phyloP scores from a whole-genome alignment of 768 basidiomycete genomes.

The Heimioporus sp. region DNA sequence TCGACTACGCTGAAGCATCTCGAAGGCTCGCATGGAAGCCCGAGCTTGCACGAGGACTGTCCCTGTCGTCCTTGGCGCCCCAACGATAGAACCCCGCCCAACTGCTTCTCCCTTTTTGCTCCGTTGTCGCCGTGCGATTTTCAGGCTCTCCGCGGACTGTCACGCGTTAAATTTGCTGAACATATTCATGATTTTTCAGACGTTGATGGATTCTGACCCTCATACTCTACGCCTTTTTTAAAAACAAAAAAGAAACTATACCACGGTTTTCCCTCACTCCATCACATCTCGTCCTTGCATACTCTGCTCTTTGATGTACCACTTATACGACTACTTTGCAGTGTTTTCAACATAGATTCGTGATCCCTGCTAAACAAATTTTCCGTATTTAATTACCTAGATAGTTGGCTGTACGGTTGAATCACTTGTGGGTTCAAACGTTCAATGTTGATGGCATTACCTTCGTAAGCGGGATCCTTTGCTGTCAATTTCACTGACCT shows the following conservation, averaged over 20 bases:
- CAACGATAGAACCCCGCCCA: conserved; percentile 38
- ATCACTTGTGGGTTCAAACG: conserved; percentile 4
- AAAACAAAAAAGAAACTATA: conserved; percentile 30
- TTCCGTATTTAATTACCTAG: conserved; percentile 27
- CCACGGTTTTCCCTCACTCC: conserved; percentile 18
- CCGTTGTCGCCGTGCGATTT: conserved; percentile 11
- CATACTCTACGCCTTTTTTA: conserved; percentile 25
- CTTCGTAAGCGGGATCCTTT: conserved; percentile 23
- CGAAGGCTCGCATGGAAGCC: conserved; percentile 77
- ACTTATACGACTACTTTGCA: conserved; percentile 17
- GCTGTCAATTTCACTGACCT: conserved; percentile 14
- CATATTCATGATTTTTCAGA: conserved; percentile 18
- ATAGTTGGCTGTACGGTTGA: conserved; percentile 19
- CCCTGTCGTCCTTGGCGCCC: conserved; percentile 67
- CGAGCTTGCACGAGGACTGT: conserved; percentile 78
- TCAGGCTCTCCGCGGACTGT: conserved; percentile 8
- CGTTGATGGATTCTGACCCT: conserved; percentile 18
- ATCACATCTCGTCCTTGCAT: conserved; percentile 25
- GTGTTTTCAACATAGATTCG: conserved; percentile 27
- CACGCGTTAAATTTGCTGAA: conserved; percentile 10
- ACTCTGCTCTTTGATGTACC: conserved; percentile 31
- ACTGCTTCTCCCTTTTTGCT: conserved; percentile 3
- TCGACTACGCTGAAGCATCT: conserved; percentile 81
- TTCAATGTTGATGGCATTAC: conserved; percentile 3
- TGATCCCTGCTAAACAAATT: conserved; percentile 16